Percentiles rank a stretch among this genome's conserved stretches.
Conservation (phyloP, 768 basidiomycete genomes). For the Baorangia bicolor region DNA sequence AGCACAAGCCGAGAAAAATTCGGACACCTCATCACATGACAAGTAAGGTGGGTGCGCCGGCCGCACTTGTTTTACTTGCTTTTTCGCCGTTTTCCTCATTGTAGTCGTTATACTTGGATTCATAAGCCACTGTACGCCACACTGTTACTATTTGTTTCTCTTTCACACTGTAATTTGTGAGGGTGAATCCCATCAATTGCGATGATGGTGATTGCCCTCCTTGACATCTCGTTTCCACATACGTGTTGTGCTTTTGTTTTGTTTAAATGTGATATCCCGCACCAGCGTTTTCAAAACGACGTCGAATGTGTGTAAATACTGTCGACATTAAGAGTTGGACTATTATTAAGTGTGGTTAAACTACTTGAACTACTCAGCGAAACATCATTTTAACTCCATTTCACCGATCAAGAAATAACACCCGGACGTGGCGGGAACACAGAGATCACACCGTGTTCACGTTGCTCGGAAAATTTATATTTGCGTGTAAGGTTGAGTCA, state of each 20-base stretch:
- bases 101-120: neutral
- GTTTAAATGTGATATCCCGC: neutral
- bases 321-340: neutral
- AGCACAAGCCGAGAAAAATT: conserved; percentile 18
- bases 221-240: neutral
- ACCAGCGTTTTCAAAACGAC: neutral
- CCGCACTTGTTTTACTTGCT: neutral
- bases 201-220: neutral
- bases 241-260: neutral
- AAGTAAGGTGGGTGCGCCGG: neutral
- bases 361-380: too few species aligned
- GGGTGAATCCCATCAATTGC: neutral
- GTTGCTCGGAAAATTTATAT: too few species aligned
- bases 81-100: neutral
- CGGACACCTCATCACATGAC: conserved; percentile 5
- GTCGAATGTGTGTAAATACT: neutral
- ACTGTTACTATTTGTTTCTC: neutral
- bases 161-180: neutral
- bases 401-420: too few species aligned
- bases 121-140: neutral
- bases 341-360: too few species aligned
- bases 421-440: too few species aligned
- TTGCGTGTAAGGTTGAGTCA: too few species aligned
- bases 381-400: too few species aligned
- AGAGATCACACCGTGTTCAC: too few species aligned